Evolutionary conservation across 2,329 filamentous ascomycete species (phyloP), one percentile per base, ranked within the genome.

Genomic region (Biscogniauxia sp.): DNA sequence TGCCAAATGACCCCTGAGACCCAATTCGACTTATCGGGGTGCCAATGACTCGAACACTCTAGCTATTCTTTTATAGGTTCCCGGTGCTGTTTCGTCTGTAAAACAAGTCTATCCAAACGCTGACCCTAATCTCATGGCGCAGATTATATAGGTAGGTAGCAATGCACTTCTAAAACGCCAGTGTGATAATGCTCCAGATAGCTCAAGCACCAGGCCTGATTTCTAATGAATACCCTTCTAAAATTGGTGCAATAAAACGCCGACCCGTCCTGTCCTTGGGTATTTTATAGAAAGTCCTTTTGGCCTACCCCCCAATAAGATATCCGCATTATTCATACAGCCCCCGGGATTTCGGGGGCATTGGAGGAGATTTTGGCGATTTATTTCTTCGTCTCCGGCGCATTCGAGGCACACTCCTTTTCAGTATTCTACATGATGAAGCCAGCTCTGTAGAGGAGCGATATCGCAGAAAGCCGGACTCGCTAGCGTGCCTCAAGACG

Each of bases 371-470:
- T 26, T 63, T 32, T 23, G 56, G n/a, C 52, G 61, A 20, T 23
- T 58, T 62, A n/a, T 58, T 52, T 28, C 63, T 68, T 20, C 53
- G 58, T 32, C 70, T 67, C 52, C 66, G 66, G 19, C 71, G 68
- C 70, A 73, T 70, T 52, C 70, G 68, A 58, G 70, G 67, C 23
- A 65, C 61, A 55, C 63, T 71, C 59, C 66, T 70, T 60, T 64
- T 71, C 67, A 72, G n/a, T 66, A 53, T 71, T 69, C 56, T 71
- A 53, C 69, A 69, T n/a, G 64, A 58, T 17, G 62, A 58, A 23
- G 68, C 70, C 5, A 67, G 67, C 55, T 73, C 71, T 8, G 66
- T 28, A 1, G 71, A 72, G 20, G 69, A 66, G 54, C 71, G 68
- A 53, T 69, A 72, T 56, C 61, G 67, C 1, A 71, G 57, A 53